Base-by-base conservation (phyloP, 164 flowering plant genomes). In the Chloranthus sessilifolius region DNA sequence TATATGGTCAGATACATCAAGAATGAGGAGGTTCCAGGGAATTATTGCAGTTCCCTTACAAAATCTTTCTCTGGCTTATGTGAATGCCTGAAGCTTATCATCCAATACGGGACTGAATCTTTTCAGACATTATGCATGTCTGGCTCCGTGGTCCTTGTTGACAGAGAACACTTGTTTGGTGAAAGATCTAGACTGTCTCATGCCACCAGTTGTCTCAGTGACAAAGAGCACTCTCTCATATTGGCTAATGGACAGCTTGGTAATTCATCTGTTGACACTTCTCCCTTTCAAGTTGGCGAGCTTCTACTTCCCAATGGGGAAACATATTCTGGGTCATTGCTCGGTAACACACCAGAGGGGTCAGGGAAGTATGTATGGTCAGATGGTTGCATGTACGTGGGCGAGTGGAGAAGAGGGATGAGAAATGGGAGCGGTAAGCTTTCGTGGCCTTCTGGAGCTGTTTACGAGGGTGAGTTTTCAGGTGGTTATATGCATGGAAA, bases 371-470 rank as follows among this genome's bases (percentile, higher is more conserved):
- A 89, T 69, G 59, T 73, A 6, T 94, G 96, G 96, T 72, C 78
- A 29, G 87, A 85, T 70, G 95, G 96, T 11, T 81, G 86, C 53
- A 37, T 68, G 21, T 94, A 89, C 50, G 87, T 81, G 23, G 99
- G 99, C 29, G 95, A 81, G 56, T 94, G 95, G 99, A 75, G 86
- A 67, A 65, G 77, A 66, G 99, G 99, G 75, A 80, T 81, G 89
- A 74, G 71, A 60, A 73, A 82, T 61, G 97, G 97, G 9, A 61
- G 33, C 69, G 99, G 99, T 12, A 87, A 74, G 60, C 69, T 78
- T 43, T 61, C 43, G 33, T 89, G 80, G 81, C 80, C 82, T 49
- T 83, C 94, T 58, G 99, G 96, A 34, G 82, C 88, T 20, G 41
- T 69, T 40, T 89, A 89, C 60, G 88, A 83, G 56, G 99, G 99